Percentiles rank a stretch among this genome's conserved stretches.
Evolutionary conservation across 164 flowering plant species (phyloP).

Genomic region (Litsea cubeba): DNA sequence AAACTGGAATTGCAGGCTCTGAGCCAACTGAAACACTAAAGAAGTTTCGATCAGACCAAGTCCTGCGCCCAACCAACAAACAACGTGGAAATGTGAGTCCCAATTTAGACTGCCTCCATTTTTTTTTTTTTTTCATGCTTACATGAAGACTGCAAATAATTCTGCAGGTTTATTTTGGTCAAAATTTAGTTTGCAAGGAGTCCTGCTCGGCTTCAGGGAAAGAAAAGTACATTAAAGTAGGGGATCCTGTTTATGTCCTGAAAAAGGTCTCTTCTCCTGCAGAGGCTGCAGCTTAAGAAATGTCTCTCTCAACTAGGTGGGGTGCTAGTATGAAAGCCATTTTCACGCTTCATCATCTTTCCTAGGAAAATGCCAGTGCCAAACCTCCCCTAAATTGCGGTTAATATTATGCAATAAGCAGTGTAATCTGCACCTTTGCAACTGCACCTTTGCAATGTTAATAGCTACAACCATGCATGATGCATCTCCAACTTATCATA

Average conservation of each 20-base stretch:
- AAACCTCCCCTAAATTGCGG: too few relatives aligned
- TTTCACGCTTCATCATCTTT: too few relatives aligned
- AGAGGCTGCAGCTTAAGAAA: conserved; percentile 55
- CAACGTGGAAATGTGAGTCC: conserved; percentile 52
- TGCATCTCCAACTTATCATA: too few relatives aligned
- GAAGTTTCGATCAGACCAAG: conserved; percentile 67
- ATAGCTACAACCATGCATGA: too few relatives aligned
- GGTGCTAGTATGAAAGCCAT: neutral
- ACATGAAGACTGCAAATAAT: neutral
- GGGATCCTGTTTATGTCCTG: conserved; percentile 58
- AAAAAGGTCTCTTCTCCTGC: conserved; percentile 43
- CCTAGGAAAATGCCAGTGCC: too few relatives aligned
- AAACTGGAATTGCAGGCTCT: conserved; percentile 46
- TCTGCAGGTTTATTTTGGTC: conserved; percentile 81
- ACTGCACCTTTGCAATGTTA: too few relatives aligned
- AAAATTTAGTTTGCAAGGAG: conserved; percentile 63
- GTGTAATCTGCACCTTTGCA: too few relatives aligned
- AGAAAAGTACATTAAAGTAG: conserved; percentile 47
- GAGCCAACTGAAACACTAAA: conserved; percentile 68
- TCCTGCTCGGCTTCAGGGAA: conserved; percentile 23
- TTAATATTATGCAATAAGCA: too few relatives aligned
- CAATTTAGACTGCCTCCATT: neutral
- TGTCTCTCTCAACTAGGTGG: too few relatives aligned
- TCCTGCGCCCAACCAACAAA: conserved; percentile 52
- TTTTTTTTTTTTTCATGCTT: neutral